A percentile compares a stretch with the other conserved stretches of the same genome.
Evolutionary conservation across 352 stramenopile species (phyloP).

Genomic region (Blastocystis sp.): DNA sequence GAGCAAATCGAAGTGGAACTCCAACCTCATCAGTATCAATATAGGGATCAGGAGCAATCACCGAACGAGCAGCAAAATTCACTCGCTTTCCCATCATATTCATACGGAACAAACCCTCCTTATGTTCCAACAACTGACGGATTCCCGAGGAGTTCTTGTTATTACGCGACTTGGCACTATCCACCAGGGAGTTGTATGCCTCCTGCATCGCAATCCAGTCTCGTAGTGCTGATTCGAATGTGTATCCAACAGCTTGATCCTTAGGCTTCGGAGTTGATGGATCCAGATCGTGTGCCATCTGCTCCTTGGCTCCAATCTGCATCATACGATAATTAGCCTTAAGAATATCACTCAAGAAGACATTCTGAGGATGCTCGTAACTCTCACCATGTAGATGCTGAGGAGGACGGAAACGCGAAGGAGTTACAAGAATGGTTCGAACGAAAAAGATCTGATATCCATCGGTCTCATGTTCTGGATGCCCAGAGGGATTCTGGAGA

Average conservation of each 20-base stretch:
- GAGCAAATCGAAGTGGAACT: conserved; percentile 91
- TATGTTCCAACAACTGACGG: conserved; percentile 96
- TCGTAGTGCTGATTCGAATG: conserved; percentile 81
- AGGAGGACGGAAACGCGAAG: conserved; percentile 91
- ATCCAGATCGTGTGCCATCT: conserved; percentile 41
- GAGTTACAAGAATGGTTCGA: conserved; percentile 87
- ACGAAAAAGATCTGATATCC: conserved; percentile 65
- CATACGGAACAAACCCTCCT: conserved; percentile 98
- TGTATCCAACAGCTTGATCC: conserved; percentile 69
- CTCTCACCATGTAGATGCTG: conserved; percentile 86
- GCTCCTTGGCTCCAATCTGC: conserved; percentile 69
- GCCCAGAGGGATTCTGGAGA: conserved; percentile 65
- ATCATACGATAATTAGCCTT: conserved; percentile 80
- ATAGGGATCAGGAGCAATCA: conserved; percentile 98
- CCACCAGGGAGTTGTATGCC: conserved; percentile 79
- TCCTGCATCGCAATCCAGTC: conserved; percentile 95
- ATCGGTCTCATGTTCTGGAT: conserved; percentile 37
- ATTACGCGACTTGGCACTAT: conserved; percentile 72
- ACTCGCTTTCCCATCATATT: conserved; percentile 98
- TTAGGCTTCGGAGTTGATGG: background rate
- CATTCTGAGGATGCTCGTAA: conserved; percentile 94
- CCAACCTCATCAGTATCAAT: conserved; percentile 99
- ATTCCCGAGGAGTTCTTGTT: conserved; percentile 75
- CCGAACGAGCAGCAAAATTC: conserved; percentile 94
- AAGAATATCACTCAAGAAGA: conserved; percentile 86